These are phyloP conservation scores for Puccinia coronata DNA, from an alignment of 1,284 basidiomycete species.

Conservation along the genomic window DNA sequence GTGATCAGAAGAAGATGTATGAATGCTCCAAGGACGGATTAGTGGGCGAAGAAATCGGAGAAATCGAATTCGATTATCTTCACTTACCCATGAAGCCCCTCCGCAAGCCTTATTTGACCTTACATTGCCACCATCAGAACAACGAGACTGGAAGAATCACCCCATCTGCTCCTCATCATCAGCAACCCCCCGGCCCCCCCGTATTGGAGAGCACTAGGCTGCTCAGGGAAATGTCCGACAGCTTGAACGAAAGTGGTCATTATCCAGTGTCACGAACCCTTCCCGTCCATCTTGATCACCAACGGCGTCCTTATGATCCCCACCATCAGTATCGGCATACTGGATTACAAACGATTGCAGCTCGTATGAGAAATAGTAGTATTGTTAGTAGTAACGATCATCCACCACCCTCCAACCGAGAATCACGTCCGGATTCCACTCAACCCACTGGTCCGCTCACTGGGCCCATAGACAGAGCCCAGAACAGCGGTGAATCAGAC, in stretches of 20 bases:
- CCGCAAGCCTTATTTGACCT: neutral
- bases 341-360: neutral
- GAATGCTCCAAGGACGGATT: constrained; percentile 37
- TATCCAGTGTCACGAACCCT: neutral
- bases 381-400: neutral
- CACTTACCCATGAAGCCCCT: constrained; percentile 7
- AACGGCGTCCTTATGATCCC: neutral
- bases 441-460: neutral
- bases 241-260: neutral
- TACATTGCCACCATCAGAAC: neutral
- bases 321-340: neutral
- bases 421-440: neutral
- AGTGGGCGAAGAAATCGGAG: constrained; percentile 41
- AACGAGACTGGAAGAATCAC: neutral
- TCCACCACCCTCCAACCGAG: neutral
- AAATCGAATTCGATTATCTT: constrained; percentile 32
- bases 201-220: neutral
- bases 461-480: neutral
- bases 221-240: neutral
- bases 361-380: neutral
- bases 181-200: neutral
- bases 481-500: neutral
- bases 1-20: constrained; percentile 10
- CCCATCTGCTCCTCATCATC: neutral
- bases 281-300: neutral